A percentile compares a stretch with the other conserved stretches of the same genome.
phyloP scores from a whole-genome alignment of 1,284 basidiomycete genomes.

The Trichosporon sp. region DNA sequence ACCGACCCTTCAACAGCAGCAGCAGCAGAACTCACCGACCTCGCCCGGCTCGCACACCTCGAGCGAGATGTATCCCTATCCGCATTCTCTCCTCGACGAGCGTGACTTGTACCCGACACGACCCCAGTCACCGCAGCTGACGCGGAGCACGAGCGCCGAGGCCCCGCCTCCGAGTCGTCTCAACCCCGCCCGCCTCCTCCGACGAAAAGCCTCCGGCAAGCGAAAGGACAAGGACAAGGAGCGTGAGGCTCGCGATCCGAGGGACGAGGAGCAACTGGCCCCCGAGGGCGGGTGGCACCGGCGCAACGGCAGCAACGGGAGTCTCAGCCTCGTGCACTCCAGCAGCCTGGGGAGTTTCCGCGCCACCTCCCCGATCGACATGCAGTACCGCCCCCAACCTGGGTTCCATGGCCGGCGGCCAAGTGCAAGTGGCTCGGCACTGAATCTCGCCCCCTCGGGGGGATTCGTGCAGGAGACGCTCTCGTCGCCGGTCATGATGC shows the following conservation, averaged over 20 bases:
- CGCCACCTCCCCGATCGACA: slow-evolving; percentile 1
- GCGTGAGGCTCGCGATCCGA: neutral
- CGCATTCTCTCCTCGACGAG: slow-evolving; percentile 8
- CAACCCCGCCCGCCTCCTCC: slow-evolving; percentile 27
- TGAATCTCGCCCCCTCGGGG: neutral
- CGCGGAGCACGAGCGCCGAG: slow-evolving; percentile 14
- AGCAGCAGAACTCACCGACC: neutral
- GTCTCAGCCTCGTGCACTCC: slow-evolving; percentile 3
- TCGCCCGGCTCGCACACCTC: neutral
- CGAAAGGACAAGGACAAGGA: neutral
- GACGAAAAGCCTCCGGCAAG: slow-evolving; percentile 24
- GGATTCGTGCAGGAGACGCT: slow-evolving; percentile 14
- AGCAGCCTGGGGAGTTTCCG: neutral
- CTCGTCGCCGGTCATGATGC: neutral
- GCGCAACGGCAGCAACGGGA: slow-evolving; percentile 3
- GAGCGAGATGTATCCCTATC: slow-evolving; percentile 10
- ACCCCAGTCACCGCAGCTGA: neutral
- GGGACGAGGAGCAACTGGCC: slow-evolving; percentile 1
- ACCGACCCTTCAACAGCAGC: slow-evolving; percentile 11
- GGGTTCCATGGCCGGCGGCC: slow-evolving; percentile 7
- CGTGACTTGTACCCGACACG: slow-evolving; percentile 2
- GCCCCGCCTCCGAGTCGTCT: slow-evolving; percentile 23
- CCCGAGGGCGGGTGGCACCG: slow-evolving; percentile 13
- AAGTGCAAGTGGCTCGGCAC: neutral
- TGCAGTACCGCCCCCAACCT: slow-evolving; percentile 11